A percentile compares a stretch with the other conserved stretches of the same genome.
Evolutionary conservation across 2,329 filamentous ascomycete species (phyloP).

Genomic region (Colletotrichum salicis): DNA sequence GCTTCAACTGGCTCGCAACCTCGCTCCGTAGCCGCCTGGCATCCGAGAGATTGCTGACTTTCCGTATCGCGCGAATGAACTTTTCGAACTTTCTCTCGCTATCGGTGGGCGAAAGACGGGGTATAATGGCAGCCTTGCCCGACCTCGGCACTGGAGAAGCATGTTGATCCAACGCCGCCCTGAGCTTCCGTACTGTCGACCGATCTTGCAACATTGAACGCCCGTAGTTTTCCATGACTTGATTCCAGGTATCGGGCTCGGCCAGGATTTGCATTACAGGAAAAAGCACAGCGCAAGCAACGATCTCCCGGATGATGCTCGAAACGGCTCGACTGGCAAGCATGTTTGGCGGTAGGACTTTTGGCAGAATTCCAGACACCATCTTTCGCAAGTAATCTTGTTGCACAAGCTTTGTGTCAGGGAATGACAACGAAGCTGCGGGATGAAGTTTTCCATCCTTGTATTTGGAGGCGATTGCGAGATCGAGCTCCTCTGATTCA

Average conservation of each 20-base stretch:
- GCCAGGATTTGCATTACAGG: slow-evolving; percentile 83
- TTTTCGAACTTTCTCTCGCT: slow-evolving; percentile 94
- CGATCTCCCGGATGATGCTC: slow-evolving; percentile 85
- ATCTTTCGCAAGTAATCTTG: slow-evolving; percentile 87
- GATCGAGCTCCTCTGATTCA: slow-evolving; percentile 93
- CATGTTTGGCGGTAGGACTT: slow-evolving; percentile 77
- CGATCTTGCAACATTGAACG: slow-evolving; percentile 91
- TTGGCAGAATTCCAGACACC: slow-evolving; percentile 77
- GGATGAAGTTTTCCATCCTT: slow-evolving; percentile 87
- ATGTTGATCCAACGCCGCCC: slow-evolving; percentile 93
- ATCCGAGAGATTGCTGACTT: slow-evolving; percentile 91
- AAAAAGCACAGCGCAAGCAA: slow-evolving; percentile 89
- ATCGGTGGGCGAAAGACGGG: slow-evolving; percentile 82
- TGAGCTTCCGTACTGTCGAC: slow-evolving; percentile 91
- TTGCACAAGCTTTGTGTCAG: slow-evolving; percentile 85
- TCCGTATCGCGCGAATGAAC: slow-evolving; percentile 89
- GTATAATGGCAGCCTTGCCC: slow-evolving; percentile 75
- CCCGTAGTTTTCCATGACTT: slow-evolving; percentile 89
- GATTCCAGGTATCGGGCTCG: slow-evolving; percentile 98
- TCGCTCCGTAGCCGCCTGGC: slow-evolving; percentile 92
- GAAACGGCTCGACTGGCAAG: slow-evolving; percentile 83
- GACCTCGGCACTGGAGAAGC: slow-evolving; percentile 80
- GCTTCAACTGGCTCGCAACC: slow-evolving; percentile 89
- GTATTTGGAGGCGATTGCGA: slow-evolving; percentile 96
- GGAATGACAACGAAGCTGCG: slow-evolving; percentile 83